phyloP scores from a whole-genome alignment of 768 basidiomycete genomes.

The Leccinum olivaceopallidum region DNA sequence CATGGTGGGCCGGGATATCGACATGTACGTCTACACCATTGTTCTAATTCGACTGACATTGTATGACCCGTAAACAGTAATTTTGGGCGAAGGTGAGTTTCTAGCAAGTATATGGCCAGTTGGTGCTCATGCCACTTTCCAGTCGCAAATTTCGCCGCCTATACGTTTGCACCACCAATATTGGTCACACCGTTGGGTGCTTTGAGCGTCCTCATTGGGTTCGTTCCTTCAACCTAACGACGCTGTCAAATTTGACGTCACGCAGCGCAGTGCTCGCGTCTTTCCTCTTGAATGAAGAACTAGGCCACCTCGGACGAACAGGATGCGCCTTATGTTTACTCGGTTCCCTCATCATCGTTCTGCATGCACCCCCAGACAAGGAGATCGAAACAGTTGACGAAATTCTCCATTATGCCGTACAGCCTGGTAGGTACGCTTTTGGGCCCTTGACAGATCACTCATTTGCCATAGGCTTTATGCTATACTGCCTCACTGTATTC shows the following conservation, averaged over 20 bases:
- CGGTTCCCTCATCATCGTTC: conserved; percentile 91
- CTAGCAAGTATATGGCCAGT: not conserved
- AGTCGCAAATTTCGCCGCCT: conserved; percentile 94
- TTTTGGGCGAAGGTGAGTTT: conserved; percentile 85
- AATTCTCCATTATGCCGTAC: conserved; percentile 88
- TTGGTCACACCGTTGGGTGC: conserved; percentile 99
- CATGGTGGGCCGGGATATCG: conserved; percentile 97
- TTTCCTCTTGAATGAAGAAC: conserved; percentile 87
- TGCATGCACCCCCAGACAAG: conserved; percentile 97
- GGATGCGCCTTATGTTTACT: conserved; percentile 83
- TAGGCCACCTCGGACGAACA: conserved; percentile 88
- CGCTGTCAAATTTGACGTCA: conserved; percentile 10
- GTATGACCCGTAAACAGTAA: conserved; percentile 55
- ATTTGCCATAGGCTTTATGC: conserved; percentile 70
- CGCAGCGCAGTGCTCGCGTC: conserved; percentile 90
- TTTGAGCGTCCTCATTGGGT: conserved; percentile 96
- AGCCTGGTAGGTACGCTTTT: conserved; percentile 65
- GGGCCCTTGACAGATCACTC: conserved; percentile 1
- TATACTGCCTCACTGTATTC: conserved; percentile 86
- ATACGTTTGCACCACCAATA: conserved; percentile 96
- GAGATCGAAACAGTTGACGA: conserved; percentile 91
- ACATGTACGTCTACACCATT: conserved; percentile 64
- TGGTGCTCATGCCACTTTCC: not conserved
- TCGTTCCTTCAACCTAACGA: conserved; percentile 27
- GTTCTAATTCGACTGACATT: conserved; percentile 9